Evolutionary conservation across 495 filamentous ascomycete genomes (phyloP).

Genomic region (Cercophora scortea): DNA sequence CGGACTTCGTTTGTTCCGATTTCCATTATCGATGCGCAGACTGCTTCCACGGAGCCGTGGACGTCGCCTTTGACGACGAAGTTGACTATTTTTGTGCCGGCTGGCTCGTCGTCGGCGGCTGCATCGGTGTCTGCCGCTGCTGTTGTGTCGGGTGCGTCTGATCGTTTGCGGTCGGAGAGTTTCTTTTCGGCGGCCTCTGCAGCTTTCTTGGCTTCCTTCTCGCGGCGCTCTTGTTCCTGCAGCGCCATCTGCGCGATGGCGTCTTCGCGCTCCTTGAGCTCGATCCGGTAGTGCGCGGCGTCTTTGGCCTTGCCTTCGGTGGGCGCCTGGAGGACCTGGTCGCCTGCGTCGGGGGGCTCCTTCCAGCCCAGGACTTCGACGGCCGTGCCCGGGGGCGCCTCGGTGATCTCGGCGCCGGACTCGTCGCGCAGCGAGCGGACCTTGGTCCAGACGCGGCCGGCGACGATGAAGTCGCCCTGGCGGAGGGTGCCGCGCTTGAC

Average conservation of each 20-base stretch:
- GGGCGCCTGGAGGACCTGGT: slow-evolving; percentile 74
- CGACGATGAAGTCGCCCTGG: slow-evolving; percentile 76
- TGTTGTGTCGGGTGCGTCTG: slow-evolving; percentile 5
- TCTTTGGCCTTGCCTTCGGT: slow-evolving; percentile 71
- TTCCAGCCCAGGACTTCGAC: slow-evolving; percentile 93
- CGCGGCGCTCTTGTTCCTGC: slow-evolving; percentile 31
- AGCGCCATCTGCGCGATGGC: slow-evolving; percentile 23
- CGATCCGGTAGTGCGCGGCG: slow-evolving; percentile 69
- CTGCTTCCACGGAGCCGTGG: slow-evolving; percentile 84
- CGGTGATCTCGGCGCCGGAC: slow-evolving; percentile 60
- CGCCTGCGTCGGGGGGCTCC: slow-evolving; percentile 82
- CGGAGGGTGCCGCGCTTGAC: slow-evolving; percentile 81
- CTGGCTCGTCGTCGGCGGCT: slow-evolving; percentile 18
- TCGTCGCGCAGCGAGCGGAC: slow-evolving; percentile 80
- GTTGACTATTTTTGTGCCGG: slow-evolving; percentile 56
- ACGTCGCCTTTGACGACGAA: slow-evolving; percentile 93
- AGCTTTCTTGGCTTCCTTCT: slow-evolving; percentile 24
- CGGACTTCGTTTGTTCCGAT: slow-evolving; percentile 78
- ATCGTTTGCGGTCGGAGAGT: background rate
- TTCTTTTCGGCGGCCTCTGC: background rate
- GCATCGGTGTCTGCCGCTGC: slow-evolving; percentile 29
- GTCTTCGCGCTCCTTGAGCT: slow-evolving; percentile 36
- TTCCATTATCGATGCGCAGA: slow-evolving; percentile 61
- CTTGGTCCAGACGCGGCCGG: slow-evolving; percentile 76
- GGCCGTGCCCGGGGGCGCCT: slow-evolving; percentile 80